Base-by-base conservation (phyloP, 176 grass and related monocot species). In the Oryza australiensis region DNA sequence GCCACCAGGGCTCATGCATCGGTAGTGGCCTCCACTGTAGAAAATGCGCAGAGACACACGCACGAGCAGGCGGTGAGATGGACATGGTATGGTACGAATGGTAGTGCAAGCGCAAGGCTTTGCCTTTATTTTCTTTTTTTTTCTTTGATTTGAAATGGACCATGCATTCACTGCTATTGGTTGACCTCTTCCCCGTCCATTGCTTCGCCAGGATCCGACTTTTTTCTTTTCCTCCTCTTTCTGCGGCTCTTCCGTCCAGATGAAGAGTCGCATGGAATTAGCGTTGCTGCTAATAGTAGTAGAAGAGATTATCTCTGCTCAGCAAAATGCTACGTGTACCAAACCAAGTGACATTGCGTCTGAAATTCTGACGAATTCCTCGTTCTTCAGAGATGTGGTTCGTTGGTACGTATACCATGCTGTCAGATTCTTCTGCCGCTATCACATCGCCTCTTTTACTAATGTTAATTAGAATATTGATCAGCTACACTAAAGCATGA, bases 131-230 rank as follows among this genome's bases (percentile, higher is more conserved):
- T 28, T 10, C 9, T 5, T 14, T 26, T 9, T 12, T 22, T 6
- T 55, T 20, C 51, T 55, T 55, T 53, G 24, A 18, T 43, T 60
- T 13, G 24, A 30, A 38, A 9, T 8, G 35, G 57, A n/a, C 28
- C n/a, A 55, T 88, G 48, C 66, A 55, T 49, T 70, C 83, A 37
- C 81, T 79, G 28, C 13, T 33, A 42, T 23, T 28, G 77, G 87
- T 89, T 86, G 87, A 86, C 87, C 51, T 63, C 64, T 12, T 68
- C 40, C 11, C 37, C 26, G 26, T 28, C 59, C 2, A 4, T 48
- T 42, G 23, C 53, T 24, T 0, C 66, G 9, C 55, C 55, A 16
- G 22, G 55, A 24, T 60, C 55, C 55, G 11, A 9, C 1, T 49
- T 49, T 18, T 3, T 15, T 2, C 6, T 20, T 34, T 27, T 9